These are phyloP conservation scores for Backusella tuberculispora DNA, from an alignment of 192 early-diverging fungal genomes.

Conservation along the genomic window DNA sequence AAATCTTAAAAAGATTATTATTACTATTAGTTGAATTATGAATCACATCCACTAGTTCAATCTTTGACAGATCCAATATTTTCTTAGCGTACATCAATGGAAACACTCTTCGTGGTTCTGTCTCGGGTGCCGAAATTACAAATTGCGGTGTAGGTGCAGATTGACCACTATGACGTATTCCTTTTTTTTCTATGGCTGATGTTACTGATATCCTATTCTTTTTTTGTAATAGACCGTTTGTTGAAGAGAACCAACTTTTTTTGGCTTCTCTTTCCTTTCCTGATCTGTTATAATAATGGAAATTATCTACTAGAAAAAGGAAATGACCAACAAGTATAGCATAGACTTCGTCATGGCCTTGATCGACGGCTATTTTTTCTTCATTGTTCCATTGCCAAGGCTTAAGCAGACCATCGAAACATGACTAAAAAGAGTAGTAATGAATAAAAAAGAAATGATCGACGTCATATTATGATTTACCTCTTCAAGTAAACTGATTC, in stretches of 20 bases:
- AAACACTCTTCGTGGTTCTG: not conserved
- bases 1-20: not conserved
- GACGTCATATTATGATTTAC: not conserved
- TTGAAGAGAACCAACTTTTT: not conserved
- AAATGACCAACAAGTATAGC: not conserved
- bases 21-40: not conserved
- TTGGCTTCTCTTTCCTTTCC: not conserved
- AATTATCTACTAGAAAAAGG: conserved; percentile 1
- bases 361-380: not conserved
- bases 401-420: not conserved
- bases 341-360: not conserved
- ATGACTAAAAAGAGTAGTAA: not conserved
- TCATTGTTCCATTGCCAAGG: not conserved
- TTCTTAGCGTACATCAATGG: not conserved
- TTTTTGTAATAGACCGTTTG: not conserved
- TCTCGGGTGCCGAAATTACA: not conserved
- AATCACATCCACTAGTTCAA: not conserved
- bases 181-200: not conserved
- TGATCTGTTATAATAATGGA: not conserved
- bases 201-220: not conserved
- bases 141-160: not conserved
- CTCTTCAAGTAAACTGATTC: not conserved
- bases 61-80: not conserved
- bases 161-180: not conserved
- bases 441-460: not conserved